Evolutionary conservation across 2,329 filamentous ascomycete genomes (phyloP).

Genomic region (Dactylella cylindrospora): DNA sequence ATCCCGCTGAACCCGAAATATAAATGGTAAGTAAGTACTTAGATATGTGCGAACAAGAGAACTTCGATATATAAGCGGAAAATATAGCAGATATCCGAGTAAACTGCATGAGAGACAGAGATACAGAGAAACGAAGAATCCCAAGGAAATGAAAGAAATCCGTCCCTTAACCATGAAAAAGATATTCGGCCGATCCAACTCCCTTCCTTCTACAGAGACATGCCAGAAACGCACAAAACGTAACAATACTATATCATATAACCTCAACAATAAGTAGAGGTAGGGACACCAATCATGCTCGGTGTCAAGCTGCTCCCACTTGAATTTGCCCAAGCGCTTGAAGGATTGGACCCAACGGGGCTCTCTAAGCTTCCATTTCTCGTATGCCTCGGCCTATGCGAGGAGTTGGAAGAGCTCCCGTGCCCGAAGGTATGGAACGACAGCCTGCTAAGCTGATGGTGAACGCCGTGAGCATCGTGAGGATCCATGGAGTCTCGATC

Average conservation of each 20-base stretch:
- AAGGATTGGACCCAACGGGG: not conserved
- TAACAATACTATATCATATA: no score
- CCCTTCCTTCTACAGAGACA: not conserved
- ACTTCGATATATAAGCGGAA: no score
- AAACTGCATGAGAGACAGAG: no score
- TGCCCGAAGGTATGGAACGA: slow-evolving; percentile 35
- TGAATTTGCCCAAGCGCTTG: slow-evolving; percentile 9
- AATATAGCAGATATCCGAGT: no score
- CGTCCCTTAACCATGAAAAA: no score
- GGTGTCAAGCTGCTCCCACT: slow-evolving; percentile 11
- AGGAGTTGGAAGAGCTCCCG: not conserved
- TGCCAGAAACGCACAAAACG: not conserved
- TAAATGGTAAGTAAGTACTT: no score
- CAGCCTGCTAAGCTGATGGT: slow-evolving; percentile 29
- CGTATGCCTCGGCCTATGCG: slow-evolving; percentile 8
- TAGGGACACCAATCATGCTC: slow-evolving; percentile 1
- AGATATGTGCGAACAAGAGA: no score
- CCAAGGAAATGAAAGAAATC: no score
- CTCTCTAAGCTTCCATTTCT: slow-evolving; percentile 15
- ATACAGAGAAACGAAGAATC: no score
- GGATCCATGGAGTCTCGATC: slow-evolving; percentile 8
- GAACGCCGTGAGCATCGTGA: slow-evolving; percentile 18
- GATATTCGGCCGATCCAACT: no score
- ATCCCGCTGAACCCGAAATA: no score
- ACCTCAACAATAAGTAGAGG: slow-evolving; percentile 15